Base-by-base conservation (phyloP, 495 filamentous ascomycete species). In the Neurospora sp. region DNA sequence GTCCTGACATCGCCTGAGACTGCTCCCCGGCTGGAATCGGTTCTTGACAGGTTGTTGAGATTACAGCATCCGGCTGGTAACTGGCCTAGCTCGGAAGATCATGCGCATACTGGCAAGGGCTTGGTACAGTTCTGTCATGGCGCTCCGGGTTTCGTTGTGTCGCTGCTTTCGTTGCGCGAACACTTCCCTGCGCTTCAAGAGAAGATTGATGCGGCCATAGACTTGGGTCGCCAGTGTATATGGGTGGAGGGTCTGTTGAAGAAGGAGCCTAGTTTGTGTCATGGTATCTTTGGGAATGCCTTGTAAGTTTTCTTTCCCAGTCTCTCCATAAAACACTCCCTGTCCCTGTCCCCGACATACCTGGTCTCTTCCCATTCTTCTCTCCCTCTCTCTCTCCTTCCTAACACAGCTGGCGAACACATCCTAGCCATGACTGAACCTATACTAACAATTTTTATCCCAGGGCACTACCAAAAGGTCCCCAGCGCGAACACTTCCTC, bases 61-160 rank as follows among this genome's bases (percentile, higher is more conserved):
- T 31, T 74, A 71, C 86, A 87, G 73, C 72, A 69, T 18, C 1
- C 39, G 6, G 79, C 79, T 62, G 86, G 86, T 0, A 88, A 88
- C 70, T 88, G 85, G 82, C 83, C 84, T 1, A 76, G 76, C 39
- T 42, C 44, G 5, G 77, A 80, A 41, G 74, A 75, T 14, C 27
- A 59, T 39, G 74, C 71, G 9, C 23, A 39, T 1, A 46, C 69
- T 2, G 76, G 76, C 18, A 84, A 82, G 38, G 80, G 78, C 0
- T 82, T 90, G 3, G 89, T 91, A 4, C 90, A 91, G 79, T 87
- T 91, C 77, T 91, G 90, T 77, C 90, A 91, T 76, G 90, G 90
- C 16, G 90, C 88, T 2, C 88, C 90, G 1, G 90, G 89, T 0
- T 84, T 91, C n/a, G 78, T 89, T 0, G 27, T 86, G 5, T 88